Base-by-base conservation (phyloP, 371 early-diverging fungal genomes). In the Rhizopus delemar region DNA sequence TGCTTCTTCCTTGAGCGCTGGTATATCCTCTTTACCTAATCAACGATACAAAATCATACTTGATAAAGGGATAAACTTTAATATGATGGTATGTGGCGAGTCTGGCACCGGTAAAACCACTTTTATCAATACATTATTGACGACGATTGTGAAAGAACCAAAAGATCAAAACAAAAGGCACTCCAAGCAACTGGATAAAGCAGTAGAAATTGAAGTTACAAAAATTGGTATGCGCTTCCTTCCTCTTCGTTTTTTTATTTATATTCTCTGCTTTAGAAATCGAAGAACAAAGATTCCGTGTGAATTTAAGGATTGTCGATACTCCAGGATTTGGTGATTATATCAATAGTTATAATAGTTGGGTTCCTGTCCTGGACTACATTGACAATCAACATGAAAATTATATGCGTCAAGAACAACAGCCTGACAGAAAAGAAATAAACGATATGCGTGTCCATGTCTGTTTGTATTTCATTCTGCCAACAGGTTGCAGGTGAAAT, bases 21-120 rank as follows among this genome's bases (percentile, higher is more conserved):
- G 98, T 64, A 87, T 98, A 63, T 93, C 96, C 63, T 94, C 95
- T 81, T 82, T 98, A 66, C 97, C 99, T 59, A 96, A 97, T 83
- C 96, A 97, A 79, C 82, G 89, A 59, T 95, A 96, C 78, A 90
- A 90, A 80, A 95, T 93, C 75, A 91, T 91, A 41, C 89, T 90
- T 57, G 87, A 93, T 69, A 87, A 87, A 65, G 96, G 95, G 35
- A 84, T 92, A 31, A 84, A 90, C 80, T 96, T 94, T 72, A 95
- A 95, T 50, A 68, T 98, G 61, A 93, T 96, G 90, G 93, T 95
- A 28, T 94, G 94, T 58, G 99, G 97, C 60, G 71, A 71, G 57
- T 71, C 71, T 51, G 91, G 91, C 51, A 72, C 86, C 5, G 91
- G 91, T 53, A 90, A 90, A 69, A 82, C 91, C 12, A 87, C 88